These are phyloP conservation scores for Endothia cerciana DNA, from an alignment of 2,329 filamentous ascomycete genomes.

Conservation along the genomic window DNA sequence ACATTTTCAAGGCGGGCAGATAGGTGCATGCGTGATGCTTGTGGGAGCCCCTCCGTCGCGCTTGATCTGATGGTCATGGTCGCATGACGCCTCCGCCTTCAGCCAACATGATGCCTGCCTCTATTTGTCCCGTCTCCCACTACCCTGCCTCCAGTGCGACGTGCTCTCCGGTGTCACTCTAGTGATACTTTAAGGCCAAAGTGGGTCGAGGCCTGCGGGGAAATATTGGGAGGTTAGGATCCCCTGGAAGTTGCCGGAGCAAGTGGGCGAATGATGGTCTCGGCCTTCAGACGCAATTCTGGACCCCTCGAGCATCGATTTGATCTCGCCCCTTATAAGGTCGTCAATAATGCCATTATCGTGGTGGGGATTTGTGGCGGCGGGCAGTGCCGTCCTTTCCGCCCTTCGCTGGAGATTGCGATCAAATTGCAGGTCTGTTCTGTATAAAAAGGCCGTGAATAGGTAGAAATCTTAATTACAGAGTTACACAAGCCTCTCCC, in stretches of 20 bases:
- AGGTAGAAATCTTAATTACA: not conserved
- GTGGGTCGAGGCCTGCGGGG: constrained; percentile 3
- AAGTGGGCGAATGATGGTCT: not conserved
- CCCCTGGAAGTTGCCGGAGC: not conserved
- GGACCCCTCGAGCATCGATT: not conserved
- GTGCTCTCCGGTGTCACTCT: not conserved
- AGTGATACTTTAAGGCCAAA: not conserved
- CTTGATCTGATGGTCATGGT: not conserved
- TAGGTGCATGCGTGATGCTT: not conserved
- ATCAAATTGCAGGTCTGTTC: not conserved
- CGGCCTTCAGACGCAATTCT: not conserved
- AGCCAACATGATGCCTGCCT: not conserved
- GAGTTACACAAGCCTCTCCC: not conserved
- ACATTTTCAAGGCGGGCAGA: not conserved
- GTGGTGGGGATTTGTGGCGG: not conserved
- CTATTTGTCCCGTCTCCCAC: not conserved
- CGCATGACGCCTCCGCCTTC: not conserved
- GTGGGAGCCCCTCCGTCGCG: not conserved
- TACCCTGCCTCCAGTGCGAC: not conserved
- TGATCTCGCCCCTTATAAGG: not conserved
- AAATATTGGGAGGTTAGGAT: not conserved
- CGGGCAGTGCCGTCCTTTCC: not conserved
- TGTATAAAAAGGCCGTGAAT: not conserved
- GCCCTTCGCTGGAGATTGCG: not conserved
- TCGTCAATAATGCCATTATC: constrained; percentile 3